phyloP scores from a whole-genome alignment of 257 asterid species.

The Mentha longifolia region DNA sequence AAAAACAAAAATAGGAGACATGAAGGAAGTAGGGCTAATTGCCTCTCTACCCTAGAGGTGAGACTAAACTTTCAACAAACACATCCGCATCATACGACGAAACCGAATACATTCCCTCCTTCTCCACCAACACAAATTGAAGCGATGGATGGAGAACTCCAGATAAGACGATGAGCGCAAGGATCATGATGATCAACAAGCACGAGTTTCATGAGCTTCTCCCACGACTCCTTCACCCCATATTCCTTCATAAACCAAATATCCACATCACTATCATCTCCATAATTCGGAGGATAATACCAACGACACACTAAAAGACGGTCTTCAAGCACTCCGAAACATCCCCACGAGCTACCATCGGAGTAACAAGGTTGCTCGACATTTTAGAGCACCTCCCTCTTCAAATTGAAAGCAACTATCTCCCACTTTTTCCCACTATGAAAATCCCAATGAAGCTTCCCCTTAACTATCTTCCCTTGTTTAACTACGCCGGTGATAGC shows the following conservation, averaged over 20 bases:
- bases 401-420: slow-evolving; percentile 7
- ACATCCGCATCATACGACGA: too few relatives aligned
- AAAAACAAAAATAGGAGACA: too few relatives aligned
- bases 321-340: slow-evolving; percentile 39
- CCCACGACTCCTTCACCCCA: slow-evolving; percentile 51
- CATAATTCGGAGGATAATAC: neutral
- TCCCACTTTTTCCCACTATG: too few relatives aligned
- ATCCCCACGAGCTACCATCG: too few relatives aligned
- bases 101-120: too few relatives aligned
- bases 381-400: neutral
- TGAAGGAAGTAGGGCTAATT: too few relatives aligned
- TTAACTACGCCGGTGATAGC: too few relatives aligned
- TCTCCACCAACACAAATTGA: neutral
- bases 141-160: neutral
- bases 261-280: too few relatives aligned
- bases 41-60: too few relatives aligned
- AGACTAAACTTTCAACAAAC: too few relatives aligned
- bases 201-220: slow-evolving; percentile 23
- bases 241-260: slow-evolving; percentile 42
- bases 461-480: slow-evolving; percentile 25
- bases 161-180: too few relatives aligned
- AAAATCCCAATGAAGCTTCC: slow-evolving; percentile 41
- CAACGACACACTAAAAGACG: slow-evolving; percentile 42
- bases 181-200: too few relatives aligned
- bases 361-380: slow-evolving; percentile 5